These are phyloP conservation scores for Oryza nivara DNA, from an alignment of 176 grass and related monocot species.

Conservation along the genomic window DNA sequence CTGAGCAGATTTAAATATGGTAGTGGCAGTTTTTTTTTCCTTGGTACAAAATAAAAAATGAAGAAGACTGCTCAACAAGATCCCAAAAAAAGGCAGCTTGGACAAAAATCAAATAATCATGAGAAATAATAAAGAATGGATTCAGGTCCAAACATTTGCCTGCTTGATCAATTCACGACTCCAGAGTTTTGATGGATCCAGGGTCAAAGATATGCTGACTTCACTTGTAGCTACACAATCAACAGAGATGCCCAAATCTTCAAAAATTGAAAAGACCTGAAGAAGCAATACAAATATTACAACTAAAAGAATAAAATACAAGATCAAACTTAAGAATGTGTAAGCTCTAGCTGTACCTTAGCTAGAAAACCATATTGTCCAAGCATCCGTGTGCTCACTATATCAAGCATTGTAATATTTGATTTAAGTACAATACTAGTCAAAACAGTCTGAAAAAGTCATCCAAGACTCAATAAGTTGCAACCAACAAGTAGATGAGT, in stretches of 20 bases:
- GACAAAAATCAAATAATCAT: background rate
- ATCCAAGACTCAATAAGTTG: background rate
- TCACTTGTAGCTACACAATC: slow-evolving; percentile 70
- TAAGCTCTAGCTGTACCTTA: slow-evolving; percentile 38
- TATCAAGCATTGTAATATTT: slow-evolving; percentile 74
- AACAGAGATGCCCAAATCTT: slow-evolving; percentile 71
- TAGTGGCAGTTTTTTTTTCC: background rate
- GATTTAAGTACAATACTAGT: slow-evolving; percentile 74
- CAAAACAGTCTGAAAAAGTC: slow-evolving; percentile 51
- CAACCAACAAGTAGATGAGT: background rate
- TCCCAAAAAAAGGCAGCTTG: background rate
- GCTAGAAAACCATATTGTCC: slow-evolving; percentile 71
- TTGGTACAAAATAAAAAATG: background rate
- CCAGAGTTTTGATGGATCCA: slow-evolving; percentile 74
- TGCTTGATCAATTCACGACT: slow-evolving; percentile 73
- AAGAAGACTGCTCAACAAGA: background rate
- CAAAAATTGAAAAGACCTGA: slow-evolving; percentile 70
- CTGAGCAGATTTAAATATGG: background rate
- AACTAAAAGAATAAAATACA: slow-evolving; percentile 12
- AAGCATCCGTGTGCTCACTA: slow-evolving; percentile 72
- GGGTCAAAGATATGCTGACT: slow-evolving; percentile 68
- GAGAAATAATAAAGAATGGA: background rate
- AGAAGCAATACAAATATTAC: background rate
- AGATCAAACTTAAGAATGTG: background rate
- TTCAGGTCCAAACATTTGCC: slow-evolving; percentile 38